Base-by-base conservation (phyloP, 177 flowering plant species). In the Vitis hybrid region DNA sequence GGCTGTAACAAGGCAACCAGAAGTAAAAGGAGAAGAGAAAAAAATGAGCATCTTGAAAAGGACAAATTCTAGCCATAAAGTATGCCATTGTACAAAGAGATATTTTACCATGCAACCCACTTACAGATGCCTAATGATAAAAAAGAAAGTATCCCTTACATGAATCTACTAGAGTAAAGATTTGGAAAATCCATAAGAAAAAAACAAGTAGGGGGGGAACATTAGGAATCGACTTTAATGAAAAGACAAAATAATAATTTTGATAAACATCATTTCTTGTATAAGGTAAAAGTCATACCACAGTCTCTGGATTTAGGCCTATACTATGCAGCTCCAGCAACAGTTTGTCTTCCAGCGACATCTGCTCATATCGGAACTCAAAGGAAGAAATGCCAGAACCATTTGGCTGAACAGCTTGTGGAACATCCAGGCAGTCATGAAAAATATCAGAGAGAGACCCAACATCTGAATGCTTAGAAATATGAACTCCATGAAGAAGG, bases 281-380 rank as follows among this genome's bases (percentile, higher is more conserved):
- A 6, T n/a, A 45, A 61, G 34, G 2, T 10, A 19, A 59, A 16
- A 14, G 18, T 49, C 84, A 63, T 86, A 94, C 98, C 97, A 89
- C 94, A n/a, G 81, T 54, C 49, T 92, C 98, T 19, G 85, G 85
- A 79, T 70, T 85, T 59, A 94, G 65, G 63, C 91, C 97, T 77
- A 94, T 74, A 73, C 93, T 89, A 73, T 88, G 92, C 50, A 94
- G 87, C 82, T 94, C 98, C 76, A 84, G 60, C 68, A 88, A 64
- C 58, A 92, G 82, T 69, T 80, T 89, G 58, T 87, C 94, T 18
- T 91, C 88, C 50, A 88, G 62, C 71, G 68, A 70, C 88, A 88
- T 75, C 61, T 84, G 82, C 73, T 84, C 86, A 82, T 88, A 92
- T 52, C 72, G 80, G 66, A 78, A 71, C 55, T 83, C 84, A 58